phyloP scores from a whole-genome alignment of 208 protist species.

The Acanthamoeba polyphaga region DNA sequence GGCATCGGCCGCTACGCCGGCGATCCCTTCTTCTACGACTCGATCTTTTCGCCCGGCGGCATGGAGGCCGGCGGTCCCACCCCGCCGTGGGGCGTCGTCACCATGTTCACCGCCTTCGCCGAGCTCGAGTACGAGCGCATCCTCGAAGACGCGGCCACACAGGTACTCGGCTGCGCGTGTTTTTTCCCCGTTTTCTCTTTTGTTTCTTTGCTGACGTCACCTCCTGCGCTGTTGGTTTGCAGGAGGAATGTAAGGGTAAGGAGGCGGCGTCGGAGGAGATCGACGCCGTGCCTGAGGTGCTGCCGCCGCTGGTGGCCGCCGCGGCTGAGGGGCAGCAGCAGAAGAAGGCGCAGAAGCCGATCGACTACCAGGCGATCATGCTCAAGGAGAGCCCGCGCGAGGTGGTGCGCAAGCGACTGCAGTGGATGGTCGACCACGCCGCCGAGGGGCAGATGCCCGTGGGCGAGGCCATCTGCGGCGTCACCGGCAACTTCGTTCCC shows the following conservation, averaged over 20 bases:
- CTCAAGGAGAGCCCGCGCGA: constrained; percentile 33
- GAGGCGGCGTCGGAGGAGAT: constrained; percentile 22
- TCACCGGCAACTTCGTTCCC: constrained; percentile 73
- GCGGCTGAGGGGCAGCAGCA: neutral
- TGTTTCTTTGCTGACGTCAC: neutral
- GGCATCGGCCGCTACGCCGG: constrained; percentile 71
- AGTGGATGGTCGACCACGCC: constrained; percentile 78
- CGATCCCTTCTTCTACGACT: constrained; percentile 80
- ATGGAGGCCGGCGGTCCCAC: constrained; percentile 71
- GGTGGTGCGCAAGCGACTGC: constrained; percentile 26
- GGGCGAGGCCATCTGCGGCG: constrained; percentile 80
- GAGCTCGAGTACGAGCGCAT: constrained; percentile 56
- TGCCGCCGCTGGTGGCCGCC: constrained; percentile 23
- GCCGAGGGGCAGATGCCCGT: constrained; percentile 76
- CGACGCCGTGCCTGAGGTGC: neutral
- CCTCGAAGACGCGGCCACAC: neutral
- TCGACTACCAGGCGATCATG: constrained; percentile 22
- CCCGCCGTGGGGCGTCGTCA: constrained; percentile 80
- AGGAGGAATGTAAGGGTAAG: constrained; percentile 50
- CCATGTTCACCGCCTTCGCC: constrained; percentile 75
- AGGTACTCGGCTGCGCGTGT: neutral
- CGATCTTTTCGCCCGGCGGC: constrained; percentile 67
- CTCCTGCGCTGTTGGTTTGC: neutral
- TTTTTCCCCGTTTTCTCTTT: neutral
- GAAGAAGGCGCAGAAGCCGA: neutral